phyloP scores from a whole-genome alignment of 2,329 filamentous ascomycete species.

The Diaporthe velutina region DNA sequence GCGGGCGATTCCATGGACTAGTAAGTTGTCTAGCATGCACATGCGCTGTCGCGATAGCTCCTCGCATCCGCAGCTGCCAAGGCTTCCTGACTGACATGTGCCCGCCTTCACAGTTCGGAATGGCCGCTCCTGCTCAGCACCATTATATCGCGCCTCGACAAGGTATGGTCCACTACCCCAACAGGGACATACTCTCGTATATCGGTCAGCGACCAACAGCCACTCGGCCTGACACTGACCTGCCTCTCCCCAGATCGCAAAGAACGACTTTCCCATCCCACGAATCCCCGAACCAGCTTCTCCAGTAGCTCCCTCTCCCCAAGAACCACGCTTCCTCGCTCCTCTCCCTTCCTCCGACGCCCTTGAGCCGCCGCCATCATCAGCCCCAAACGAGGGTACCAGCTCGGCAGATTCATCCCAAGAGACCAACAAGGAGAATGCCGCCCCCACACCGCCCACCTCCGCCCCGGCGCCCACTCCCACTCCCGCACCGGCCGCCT shows the following conservation, averaged over 20 bases:
- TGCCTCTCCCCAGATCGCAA: conserved; percentile 71
- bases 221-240: conserved; percentile 18
- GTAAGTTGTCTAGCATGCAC: conserved; percentile 57
- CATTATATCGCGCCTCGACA: conserved; percentile 77
- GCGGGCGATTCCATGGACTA: conserved; percentile 66
- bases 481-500: conserved; percentile 53
- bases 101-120: conserved; percentile 65
- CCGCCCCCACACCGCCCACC: conserved; percentile 54
- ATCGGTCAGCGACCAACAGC: conserved; percentile 1
- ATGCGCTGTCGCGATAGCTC: not conserved
- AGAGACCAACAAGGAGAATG: conserved; percentile 78
- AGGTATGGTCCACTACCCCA: conserved; percentile 52
- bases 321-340: conserved; percentile 57
- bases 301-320: conserved; percentile 54
- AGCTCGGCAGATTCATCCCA: conserved; percentile 57
- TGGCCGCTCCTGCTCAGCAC: conserved; percentile 78
- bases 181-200: not conserved
- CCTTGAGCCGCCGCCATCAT: conserved; percentile 57
- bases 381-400: conserved; percentile 51
- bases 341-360: conserved; percentile 61
- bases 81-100: conserved; percentile 44
- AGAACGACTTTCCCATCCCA: conserved; percentile 81
- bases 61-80: not conserved
- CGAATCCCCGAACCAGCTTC: conserved; percentile 61
- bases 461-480: conserved; percentile 50